Evolutionary conservation across 495 filamentous ascomycete species (phyloP), one percentile per base, ranked within the genome.

Genomic region (Astrothelium macrocarpum): DNA sequence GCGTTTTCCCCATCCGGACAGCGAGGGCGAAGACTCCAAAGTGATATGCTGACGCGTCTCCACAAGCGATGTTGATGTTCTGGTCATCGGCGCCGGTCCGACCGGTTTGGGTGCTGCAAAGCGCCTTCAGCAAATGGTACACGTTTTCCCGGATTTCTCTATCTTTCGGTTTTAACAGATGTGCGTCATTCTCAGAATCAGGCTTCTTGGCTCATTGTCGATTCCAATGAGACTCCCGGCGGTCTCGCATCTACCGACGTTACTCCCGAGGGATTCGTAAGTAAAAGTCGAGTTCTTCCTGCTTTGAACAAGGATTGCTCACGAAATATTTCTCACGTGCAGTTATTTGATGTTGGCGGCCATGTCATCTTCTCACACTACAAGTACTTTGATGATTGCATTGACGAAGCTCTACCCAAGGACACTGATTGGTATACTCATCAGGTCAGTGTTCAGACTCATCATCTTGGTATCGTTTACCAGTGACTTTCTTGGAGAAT

Each of bases 361-460:
- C 94, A 98, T 79, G 94, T 98, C 79, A 97, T 98, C 77, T 98
- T 98, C 84, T 98, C 94, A 65, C 94, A 98, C 83, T 98, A 97
- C 86, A 96, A 96, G 78, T 98, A 98, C 85, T 98, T 98, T 76
- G 94, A 98, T 78, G 95, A 98, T 80, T 95, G 90, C 81, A 88
- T 98, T 75, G 81, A 96, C 72, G 92, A 98, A 80, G 94, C 94
- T 62, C 85, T 98, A 53, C 95, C 94, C 68, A 89, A 91, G 76
- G 83, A 89, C 59, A 85, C 90, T 59, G 95, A 98, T 80, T 98
- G 94, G 94, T 96, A 90, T 77, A 90, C 85, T 61, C 94, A 98
- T 81, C 88, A 98, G 36, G 36, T 42, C 36, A 42, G 36, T 42
- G 9, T 42, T 16, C 1, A 42, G 36, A 42, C 36, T 16, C 36